Evolutionary conservation across 1,284 basidiomycete genomes (phyloP).

Genomic region (Sanghuangporus baumii): DNA sequence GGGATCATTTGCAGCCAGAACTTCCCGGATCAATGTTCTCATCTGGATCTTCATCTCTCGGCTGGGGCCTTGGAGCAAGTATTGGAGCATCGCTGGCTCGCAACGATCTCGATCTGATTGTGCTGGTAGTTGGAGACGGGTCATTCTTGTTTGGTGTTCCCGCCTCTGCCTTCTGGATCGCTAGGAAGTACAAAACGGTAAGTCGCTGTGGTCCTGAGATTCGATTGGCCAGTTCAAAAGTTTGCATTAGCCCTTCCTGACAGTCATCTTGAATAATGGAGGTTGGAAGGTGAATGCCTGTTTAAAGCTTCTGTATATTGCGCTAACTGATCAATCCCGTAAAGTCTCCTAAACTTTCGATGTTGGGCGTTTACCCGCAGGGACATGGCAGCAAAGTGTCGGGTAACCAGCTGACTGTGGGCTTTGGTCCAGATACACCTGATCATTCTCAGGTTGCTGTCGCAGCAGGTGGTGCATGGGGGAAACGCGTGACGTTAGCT

Average conservation of each 20-base stretch:
- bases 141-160: conserved; percentile 64
- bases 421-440: conserved; percentile 60
- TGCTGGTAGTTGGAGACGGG: conserved; percentile 62
- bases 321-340: background rate
- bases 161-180: conserved; percentile 64
- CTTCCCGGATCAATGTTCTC: conserved; percentile 43
- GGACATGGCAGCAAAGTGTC: conserved; percentile 46
- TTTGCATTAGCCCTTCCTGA: conserved; percentile 54
- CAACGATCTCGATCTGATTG: conserved; percentile 42
- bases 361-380: conserved; percentile 57
- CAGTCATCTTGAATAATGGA: conserved; percentile 65
- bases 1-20: conserved; percentile 53
- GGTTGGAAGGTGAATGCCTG: conserved; percentile 50
- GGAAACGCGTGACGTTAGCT: conserved; percentile 36
- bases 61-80: conserved; percentile 61
- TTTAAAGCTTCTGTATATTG: background rate
- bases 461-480: conserved; percentile 64
- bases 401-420: conserved; percentile 48
- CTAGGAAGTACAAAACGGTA: conserved; percentile 58
- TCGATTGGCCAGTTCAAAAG: background rate
- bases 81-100: conserved; percentile 48
- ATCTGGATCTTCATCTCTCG: conserved; percentile 57
- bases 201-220: conserved; percentile 20
- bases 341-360: conserved; percentile 55
- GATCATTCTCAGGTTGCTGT: conserved; percentile 58